Conservation (phyloP, 768 basidiomycete genomes). For the Boletellus ananiceps region DNA sequence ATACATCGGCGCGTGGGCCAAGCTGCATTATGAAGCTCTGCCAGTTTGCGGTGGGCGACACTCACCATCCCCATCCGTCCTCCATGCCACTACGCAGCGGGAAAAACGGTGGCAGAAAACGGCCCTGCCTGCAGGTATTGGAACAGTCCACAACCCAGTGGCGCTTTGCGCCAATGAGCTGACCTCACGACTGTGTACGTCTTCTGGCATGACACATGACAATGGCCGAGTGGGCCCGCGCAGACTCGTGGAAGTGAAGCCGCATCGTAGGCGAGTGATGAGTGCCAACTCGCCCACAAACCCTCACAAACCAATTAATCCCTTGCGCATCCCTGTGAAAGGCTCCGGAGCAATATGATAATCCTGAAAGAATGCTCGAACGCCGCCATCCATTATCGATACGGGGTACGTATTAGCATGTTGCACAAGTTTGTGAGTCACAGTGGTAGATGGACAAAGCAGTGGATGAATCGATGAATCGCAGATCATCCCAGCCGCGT, state of each 20-base stretch:
- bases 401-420: neutral
- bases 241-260: neutral
- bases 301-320: neutral
- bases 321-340: neutral
- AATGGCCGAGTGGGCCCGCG: neutral
- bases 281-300: neutral
- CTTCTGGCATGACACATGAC: neutral
- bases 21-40: neutral
- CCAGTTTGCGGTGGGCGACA: neutral
- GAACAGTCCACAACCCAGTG: neutral
- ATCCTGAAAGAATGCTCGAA: neutral
- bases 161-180: neutral
- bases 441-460: neutral
- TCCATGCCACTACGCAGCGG: neutral
- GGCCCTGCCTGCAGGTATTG: neutral
- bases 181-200: slow-evolving; percentile 2
- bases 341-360: neutral
- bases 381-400: neutral
- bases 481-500: neutral
- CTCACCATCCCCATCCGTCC: no score
- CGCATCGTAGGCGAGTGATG: neutral
- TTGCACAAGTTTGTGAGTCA: neutral
- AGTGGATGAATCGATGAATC: neutral
- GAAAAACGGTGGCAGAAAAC: slow-evolving; percentile 3
- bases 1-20: neutral